Base-by-base conservation (phyloP, 306 rosid genomes). In the Cotoneaster glaucophyllus region DNA sequence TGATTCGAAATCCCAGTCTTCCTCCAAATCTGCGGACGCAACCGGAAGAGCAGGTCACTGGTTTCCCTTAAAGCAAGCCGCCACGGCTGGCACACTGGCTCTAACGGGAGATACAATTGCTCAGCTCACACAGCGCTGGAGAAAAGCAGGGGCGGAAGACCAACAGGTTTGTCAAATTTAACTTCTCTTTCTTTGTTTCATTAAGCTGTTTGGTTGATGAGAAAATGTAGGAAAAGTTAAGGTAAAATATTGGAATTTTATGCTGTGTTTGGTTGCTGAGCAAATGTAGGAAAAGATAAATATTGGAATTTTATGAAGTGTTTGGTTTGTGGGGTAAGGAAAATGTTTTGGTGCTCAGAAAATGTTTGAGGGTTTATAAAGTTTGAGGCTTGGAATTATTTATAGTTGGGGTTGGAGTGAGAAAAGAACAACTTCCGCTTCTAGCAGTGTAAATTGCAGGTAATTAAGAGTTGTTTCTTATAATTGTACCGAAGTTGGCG, bases 61-160 rank as follows among this genome's bases (percentile, higher is more conserved):
- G 66, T 89, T 95, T 73, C 99, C 99, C 48, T 32, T 95, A 22
- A 87, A 87, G 82, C 97, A 92, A 85, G 94, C 97, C 53, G 69
- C 58, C 70, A 89, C 90, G 10, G 99, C 99, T 25, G 89, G 91
- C 80, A 75, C 91, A 13, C 85, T 88, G 73, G 76, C 81, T 72
- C 70, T 85, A 39, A 65, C 88, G 18, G 92, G 92, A 31, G 92
- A 88, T 79, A 85, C 86, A 2, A 79, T 88, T 31, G 89, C 92
- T 31, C 92, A 88, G 88, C 81, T 83, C 76, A 70, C 50, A 18
- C 72, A 74, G 39, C 85, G 86, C 4, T 84, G 82, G 86, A 74
- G 74, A 8, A 72, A 71, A 26, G 77, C 78, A 64, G 54, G 71
- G 39, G 69, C 82, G 64, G 66, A 48, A 34, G 31, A 78, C 41